Evolutionary conservation across 768 basidiomycete genomes (phyloP).

Genomic region (Trametes cingulata): DNA sequence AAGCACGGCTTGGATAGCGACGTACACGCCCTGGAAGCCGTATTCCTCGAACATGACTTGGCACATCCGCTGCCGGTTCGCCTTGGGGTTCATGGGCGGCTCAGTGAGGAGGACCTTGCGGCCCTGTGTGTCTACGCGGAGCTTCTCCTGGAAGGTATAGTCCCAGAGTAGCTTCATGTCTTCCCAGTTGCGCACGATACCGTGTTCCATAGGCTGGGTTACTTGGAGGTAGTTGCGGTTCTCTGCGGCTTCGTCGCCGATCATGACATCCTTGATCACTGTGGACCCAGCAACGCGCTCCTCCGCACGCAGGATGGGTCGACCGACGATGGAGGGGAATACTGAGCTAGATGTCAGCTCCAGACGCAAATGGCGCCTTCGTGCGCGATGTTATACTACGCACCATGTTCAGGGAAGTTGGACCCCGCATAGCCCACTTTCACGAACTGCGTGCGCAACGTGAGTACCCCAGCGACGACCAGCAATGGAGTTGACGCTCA

Average conservation of each 20-base stretch:
- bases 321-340: slow-evolving; percentile 95
- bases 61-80: slow-evolving; percentile 89
- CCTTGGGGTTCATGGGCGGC: slow-evolving; percentile 98
- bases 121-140: slow-evolving; percentile 83
- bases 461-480: slow-evolving; percentile 12
- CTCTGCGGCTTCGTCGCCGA: slow-evolving; percentile 94
- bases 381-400: background rate
- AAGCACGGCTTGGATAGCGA: slow-evolving; percentile 97
- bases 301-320: slow-evolving; percentile 96
- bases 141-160: slow-evolving; percentile 97
- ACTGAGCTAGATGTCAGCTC: slow-evolving; percentile 47
- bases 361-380: background rate
- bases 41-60: slow-evolving; percentile 99
- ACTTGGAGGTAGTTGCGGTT: slow-evolving; percentile 95
- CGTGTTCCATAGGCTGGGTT: slow-evolving; percentile 99
- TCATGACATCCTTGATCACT: slow-evolving; percentile 95
- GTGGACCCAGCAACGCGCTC: slow-evolving; percentile 81
- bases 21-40: slow-evolving; percentile 92
- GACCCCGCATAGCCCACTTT: slow-evolving; percentile 66
- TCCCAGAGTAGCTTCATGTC: slow-evolving; percentile 99
- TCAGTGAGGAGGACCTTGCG: slow-evolving; percentile 93
- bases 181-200: slow-evolving; percentile 98
- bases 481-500: slow-evolving; percentile 32
- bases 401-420: slow-evolving; percentile 65
- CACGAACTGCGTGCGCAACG: slow-evolving; percentile 47